Base-by-base conservation (phyloP, 495 filamentous ascomycete species). In the Letharia columbiana region DNA sequence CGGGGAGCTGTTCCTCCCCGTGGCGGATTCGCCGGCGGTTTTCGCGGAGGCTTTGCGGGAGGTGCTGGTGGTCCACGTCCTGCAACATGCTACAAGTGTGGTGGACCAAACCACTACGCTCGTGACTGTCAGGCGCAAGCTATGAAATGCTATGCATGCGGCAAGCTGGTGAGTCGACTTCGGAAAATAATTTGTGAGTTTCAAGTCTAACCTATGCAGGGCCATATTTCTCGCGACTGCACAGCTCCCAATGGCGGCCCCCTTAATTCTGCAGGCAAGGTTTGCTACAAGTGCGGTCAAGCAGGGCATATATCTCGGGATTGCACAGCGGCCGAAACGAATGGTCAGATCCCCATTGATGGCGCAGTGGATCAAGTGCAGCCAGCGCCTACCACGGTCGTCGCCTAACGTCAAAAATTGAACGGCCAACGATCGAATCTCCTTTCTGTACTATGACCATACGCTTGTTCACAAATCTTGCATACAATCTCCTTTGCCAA, bases 71-170 rank as follows among this genome's bases (percentile, higher is more conserved):
- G 80, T 18, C 85, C 89, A 67, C 91, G 92, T 62, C 86, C 91
- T 60, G 90, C 95, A 31, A 98, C 92, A 62, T 99, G 95, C 86
- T 98, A 97, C 84, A 98, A 98, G 83, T 99, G 95, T 76, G 95
- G 95, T 72, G 94, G 94, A 17, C 95, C 94, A 59, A 99, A 99
- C 82, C 95, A 99, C 78, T 99, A 91, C 73, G 94, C 95, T 61
- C 89, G 95, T 67, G 95, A 99, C 76, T 99, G 95, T 82, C 95
- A 99, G 80, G 94, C 94, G 68, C 95, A 98, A 80, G 92, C 93
- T 63, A 96, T 96, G 92, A 99, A 99, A 79, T 99, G 95, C 84
- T 99, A 98, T 77, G 93, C 95, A 69, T 99, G 95, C 76, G 95
- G 95, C 75, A 98, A 98, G 80, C 85, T 96, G 61, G 80, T 82